Evolutionary conservation across 192 early-diverging fungal genomes (phyloP).

Genomic region (Funneliformis mosseae): DNA sequence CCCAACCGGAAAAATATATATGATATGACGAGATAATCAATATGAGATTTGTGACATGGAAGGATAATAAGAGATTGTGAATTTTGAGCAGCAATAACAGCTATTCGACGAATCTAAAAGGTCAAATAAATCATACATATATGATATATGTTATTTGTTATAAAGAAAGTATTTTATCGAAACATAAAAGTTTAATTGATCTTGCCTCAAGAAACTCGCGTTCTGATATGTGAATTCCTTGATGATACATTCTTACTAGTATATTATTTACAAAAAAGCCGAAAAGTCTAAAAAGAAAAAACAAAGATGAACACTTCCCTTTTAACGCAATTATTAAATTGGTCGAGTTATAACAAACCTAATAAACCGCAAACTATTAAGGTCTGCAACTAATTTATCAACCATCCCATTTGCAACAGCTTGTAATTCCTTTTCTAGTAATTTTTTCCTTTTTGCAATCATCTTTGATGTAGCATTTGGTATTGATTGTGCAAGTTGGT

Average conservation of each 20-base stretch:
- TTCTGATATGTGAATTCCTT: conserved; percentile 82
- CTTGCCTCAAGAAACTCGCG: conserved; percentile 71
- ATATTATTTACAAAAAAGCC: conserved; percentile 74
- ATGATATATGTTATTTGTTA: neutral
- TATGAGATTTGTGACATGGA: conserved; percentile 85
- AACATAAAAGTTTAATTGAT: neutral
- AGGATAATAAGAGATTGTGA: conserved; percentile 76
- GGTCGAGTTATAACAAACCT: conserved; percentile 48
- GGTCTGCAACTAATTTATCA: conserved; percentile 61
- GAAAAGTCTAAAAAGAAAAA: conserved; percentile 54
- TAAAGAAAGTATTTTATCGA: neutral
- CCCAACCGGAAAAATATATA: conserved; percentile 82
- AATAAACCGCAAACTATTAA: conserved; percentile 64
- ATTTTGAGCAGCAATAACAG: conserved; percentile 58
- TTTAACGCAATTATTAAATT: neutral
- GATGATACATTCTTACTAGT: conserved; percentile 80
- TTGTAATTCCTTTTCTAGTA: conserved; percentile 48
- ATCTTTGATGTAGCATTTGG: conserved; percentile 40
- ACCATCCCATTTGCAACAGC: conserved; percentile 58
- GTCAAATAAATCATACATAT: neutral
- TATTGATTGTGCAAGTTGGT: conserved; percentile 40
- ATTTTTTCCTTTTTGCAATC: conserved; percentile 42
- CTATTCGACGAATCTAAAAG: conserved; percentile 54
- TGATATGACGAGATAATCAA: conserved; percentile 82
- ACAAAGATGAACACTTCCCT: neutral